A percentile compares a stretch with the other conserved stretches of the same genome.
phyloP scores from a whole-genome alignment of 257 asterid species.

The Perilla frutescens region DNA sequence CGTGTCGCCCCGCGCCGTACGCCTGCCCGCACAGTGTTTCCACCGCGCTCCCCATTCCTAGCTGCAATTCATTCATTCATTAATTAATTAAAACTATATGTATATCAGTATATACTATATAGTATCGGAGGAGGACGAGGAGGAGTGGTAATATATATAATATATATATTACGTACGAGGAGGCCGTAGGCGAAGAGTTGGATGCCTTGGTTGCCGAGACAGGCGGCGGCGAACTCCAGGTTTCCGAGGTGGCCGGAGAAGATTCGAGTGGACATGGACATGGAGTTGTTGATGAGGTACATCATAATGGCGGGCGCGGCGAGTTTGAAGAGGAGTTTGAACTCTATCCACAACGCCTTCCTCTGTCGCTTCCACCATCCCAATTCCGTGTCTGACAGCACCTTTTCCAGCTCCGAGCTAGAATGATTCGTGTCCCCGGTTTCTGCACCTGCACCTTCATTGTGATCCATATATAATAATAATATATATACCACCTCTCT shows the following conservation, averaged over 20 bases:
- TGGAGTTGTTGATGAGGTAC: constrained; percentile 58
- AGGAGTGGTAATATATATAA: no score
- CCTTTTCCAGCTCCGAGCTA: constrained; percentile 46
- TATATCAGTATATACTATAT: no score
- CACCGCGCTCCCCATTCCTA: constrained; percentile 77
- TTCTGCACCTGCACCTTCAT: no score
- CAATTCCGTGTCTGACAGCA: constrained; percentile 40
- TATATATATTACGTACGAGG: constrained; percentile 38
- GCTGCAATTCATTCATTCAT: constrained; percentile 32
- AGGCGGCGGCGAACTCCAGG: constrained; percentile 67
- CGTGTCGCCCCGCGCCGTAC: constrained; percentile 53
- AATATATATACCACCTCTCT: no score
- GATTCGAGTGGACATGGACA: constrained; percentile 63
- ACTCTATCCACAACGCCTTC: constrained; percentile 57
- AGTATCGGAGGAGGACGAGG: no score
- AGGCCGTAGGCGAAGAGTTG: constrained; percentile 69
- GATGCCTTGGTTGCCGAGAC: constrained; percentile 63
- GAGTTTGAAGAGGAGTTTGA: constrained; percentile 51
- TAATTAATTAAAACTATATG: neutral
- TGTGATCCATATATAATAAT: no score
- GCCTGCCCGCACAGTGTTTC: constrained; percentile 76
- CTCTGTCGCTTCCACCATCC: constrained; percentile 31
- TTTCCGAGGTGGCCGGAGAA: constrained; percentile 70
- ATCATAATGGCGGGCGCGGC: constrained; percentile 58
- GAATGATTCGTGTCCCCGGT: constrained; percentile 12